Percentiles rank a stretch among this genome's conserved stretches.
Evolutionary conservation across 2,329 filamentous ascomycete genomes (phyloP).

Genomic region (Botryotinia narcissicola): DNA sequence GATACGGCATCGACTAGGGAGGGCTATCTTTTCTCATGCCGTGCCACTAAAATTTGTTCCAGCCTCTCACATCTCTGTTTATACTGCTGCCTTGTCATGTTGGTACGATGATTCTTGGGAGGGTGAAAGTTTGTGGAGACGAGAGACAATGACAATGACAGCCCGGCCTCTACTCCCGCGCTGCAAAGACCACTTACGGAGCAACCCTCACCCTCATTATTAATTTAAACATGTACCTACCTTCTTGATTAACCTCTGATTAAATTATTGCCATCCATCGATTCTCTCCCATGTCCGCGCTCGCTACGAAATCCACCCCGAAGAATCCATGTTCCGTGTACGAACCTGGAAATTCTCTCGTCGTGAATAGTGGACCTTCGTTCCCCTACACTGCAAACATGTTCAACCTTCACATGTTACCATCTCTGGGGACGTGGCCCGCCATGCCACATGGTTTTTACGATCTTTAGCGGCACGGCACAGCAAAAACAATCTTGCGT

Average conservation of each 20-base stretch:
- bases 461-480: slow-evolving; percentile 21
- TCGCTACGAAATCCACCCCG: neutral
- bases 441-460: slow-evolving; percentile 20
- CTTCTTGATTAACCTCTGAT: neutral
- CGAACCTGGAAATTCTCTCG: neutral
- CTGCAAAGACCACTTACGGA: neutral
- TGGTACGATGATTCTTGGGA: slow-evolving; percentile 1
- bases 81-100: slow-evolving; percentile 21
- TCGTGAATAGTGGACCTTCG: neutral
- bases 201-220: neutral
- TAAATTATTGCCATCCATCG: neutral
- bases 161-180: neutral
- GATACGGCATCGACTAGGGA: slow-evolving; percentile 1
- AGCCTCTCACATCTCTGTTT: slow-evolving; percentile 19
- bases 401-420: neutral
- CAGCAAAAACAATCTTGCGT: slow-evolving; percentile 22
- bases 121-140: slow-evolving; percentile 8
- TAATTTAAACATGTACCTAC: neutral
- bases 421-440: slow-evolving; percentile 1
- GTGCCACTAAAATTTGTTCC: slow-evolving; percentile 2
- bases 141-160: neutral
- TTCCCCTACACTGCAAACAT: neutral
- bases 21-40: neutral
- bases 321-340: neutral
- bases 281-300: neutral